Conservation (phyloP, 2,329 filamentous ascomycete species). For the Arachnopeziza araneosa region DNA sequence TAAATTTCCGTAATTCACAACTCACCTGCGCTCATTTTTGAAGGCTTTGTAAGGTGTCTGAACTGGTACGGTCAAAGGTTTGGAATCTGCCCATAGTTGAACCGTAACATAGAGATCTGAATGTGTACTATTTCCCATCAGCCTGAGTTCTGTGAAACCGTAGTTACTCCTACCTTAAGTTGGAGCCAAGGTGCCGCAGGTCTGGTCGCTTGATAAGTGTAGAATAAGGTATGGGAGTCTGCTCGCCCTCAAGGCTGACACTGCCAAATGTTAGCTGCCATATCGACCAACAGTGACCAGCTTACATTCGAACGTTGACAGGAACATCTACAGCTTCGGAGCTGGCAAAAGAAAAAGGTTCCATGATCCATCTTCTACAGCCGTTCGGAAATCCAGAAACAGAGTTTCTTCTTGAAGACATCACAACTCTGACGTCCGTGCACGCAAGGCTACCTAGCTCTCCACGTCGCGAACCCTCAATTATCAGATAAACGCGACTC, state of each 20-base stretch:
- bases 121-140: slow-evolving; percentile 48
- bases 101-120: slow-evolving; percentile 92
- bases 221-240: slow-evolving; percentile 69
- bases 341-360: slow-evolving; percentile 91
- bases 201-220: slow-evolving; percentile 73
- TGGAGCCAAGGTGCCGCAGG: slow-evolving; percentile 81
- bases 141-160: slow-evolving; percentile 14
- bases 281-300: neutral
- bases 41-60: slow-evolving; percentile 94
- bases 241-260: slow-evolving; percentile 71
- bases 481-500: neutral
- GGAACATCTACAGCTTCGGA: slow-evolving; percentile 78
- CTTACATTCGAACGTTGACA: slow-evolving; percentile 59
- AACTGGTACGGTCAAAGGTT: slow-evolving; percentile 83
- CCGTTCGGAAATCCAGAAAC: neutral
- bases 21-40: slow-evolving; percentile 60
- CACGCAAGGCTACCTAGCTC: neutral
- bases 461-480: neutral
- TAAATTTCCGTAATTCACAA: neutral
- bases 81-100: slow-evolving; percentile 93
- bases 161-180: slow-evolving; percentile 54
- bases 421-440: neutral
- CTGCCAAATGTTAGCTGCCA: slow-evolving; percentile 39
- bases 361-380: slow-evolving; percentile 52
- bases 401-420: neutral